Evolutionary conservation across 371 early-diverging fungal species (phyloP).

Genomic region (Mortierella sp.): DNA sequence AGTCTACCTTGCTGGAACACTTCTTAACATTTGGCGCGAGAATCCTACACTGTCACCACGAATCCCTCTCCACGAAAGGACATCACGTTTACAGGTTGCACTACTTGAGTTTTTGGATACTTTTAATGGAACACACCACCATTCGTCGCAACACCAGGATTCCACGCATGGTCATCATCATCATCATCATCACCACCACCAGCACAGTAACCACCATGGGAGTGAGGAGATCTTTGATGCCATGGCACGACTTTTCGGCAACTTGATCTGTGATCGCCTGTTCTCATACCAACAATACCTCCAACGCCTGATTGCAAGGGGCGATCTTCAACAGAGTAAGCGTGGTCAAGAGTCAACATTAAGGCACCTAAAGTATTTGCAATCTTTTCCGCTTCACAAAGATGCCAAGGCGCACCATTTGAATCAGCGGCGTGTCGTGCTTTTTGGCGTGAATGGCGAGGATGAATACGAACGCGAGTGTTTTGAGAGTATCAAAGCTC

Average conservation of each 20-base stretch:
- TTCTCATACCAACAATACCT: conserved; percentile 75
- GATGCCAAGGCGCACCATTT: conserved; percentile 54
- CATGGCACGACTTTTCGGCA: conserved; percentile 61
- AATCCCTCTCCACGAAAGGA: conserved; percentile 35
- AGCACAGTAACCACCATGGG: conserved; percentile 25
- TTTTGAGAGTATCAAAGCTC: conserved; percentile 43
- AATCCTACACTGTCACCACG: conserved; percentile 34
- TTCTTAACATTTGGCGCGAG: conserved; percentile 64
- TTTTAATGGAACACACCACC: conserved; percentile 35
- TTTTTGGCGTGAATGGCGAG: conserved; percentile 56
- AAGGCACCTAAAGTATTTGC: conserved; percentile 63
- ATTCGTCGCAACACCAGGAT: conserved; percentile 6
- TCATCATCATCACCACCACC: conserved; percentile 1
- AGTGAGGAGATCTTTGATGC: conserved; percentile 43
- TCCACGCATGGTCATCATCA: conserved; percentile 14
- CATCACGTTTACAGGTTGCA: conserved; percentile 23
- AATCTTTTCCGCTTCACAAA: conserved; percentile 61
- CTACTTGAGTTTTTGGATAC: conserved; percentile 41
- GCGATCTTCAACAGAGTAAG: conserved; percentile 63
- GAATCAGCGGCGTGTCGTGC: conserved; percentile 67
- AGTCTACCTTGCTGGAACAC: conserved; percentile 63
- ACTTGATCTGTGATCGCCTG: conserved; percentile 62
- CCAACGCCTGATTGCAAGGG: conserved; percentile 72
- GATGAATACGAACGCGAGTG: conserved; percentile 41
- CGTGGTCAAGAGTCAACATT: conserved; percentile 56